These are phyloP conservation scores for Vinca minor DNA, from an alignment of 257 asterid genomes.

Conservation along the genomic window DNA sequence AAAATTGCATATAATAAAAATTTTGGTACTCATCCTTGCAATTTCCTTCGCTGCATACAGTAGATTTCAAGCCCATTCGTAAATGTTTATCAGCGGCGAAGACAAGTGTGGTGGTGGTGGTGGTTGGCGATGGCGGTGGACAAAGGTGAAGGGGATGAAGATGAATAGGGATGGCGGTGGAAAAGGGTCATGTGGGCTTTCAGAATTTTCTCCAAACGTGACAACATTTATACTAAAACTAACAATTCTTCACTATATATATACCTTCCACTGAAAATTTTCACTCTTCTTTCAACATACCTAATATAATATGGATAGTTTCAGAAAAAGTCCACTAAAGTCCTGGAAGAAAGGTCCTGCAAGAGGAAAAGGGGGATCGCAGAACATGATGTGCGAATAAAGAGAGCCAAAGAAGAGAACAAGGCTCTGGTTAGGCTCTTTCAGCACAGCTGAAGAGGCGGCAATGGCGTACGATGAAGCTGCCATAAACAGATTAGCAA, in stretches of 20 bases:
- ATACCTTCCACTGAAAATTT: slow-evolving; percentile 29
- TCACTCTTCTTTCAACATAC: neutral
- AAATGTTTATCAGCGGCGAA: too few species aligned
- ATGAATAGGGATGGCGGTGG: too few species aligned
- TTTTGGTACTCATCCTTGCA: too few species aligned
- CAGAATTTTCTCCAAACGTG: slow-evolving; percentile 58
- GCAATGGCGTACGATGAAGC: slow-evolving; percentile 99
- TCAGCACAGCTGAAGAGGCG: slow-evolving; percentile 88
- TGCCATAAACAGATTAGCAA: slow-evolving; percentile 32
- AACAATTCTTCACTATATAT: slow-evolving; percentile 41
- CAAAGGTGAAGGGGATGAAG: too few species aligned
- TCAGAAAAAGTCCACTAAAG: slow-evolving; percentile 61
- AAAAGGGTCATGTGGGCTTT: slow-evolving; percentile 64
- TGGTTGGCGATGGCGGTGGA: too few species aligned
- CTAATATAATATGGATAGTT: slow-evolving; percentile 71
- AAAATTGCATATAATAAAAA: too few species aligned
- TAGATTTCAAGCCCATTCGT: too few species aligned
- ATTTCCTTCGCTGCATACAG: too few species aligned
- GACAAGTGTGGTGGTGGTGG: too few species aligned
- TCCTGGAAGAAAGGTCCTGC: slow-evolving; percentile 99
- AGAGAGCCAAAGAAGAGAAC: slow-evolving; percentile 87
- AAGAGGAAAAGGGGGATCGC: slow-evolving; percentile 94
- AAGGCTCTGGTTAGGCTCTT: slow-evolving; percentile 89
- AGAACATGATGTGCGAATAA: slow-evolving; percentile 74
- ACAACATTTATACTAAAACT: slow-evolving; percentile 55